phyloP scores from a whole-genome alignment of 2,329 filamentous ascomycete species.

The Xylariales sp. region DNA sequence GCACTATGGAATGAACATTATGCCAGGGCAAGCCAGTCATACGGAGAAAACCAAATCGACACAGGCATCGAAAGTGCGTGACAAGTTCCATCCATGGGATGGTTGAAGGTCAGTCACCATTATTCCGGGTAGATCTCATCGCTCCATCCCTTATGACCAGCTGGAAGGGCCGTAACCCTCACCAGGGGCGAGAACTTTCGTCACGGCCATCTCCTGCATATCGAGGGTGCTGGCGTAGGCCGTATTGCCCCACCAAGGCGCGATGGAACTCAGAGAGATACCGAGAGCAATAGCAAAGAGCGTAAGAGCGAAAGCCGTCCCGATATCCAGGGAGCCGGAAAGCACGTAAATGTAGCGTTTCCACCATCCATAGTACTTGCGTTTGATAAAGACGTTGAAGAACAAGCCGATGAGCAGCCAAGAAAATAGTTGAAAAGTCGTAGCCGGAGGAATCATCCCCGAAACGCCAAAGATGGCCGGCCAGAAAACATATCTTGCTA shows the following conservation, averaged over 20 bases:
- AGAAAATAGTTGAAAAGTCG: conserved; percentile 48
- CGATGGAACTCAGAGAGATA: no score
- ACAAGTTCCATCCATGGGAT: no score
- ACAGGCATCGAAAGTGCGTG: no score
- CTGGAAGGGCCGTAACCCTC: not conserved
- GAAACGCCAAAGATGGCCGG: conserved; percentile 50
- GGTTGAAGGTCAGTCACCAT: no score
- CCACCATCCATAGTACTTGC: conserved; percentile 52
- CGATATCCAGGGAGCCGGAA: conserved; percentile 54
- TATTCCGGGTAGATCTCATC: no score
- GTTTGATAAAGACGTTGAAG: conserved; percentile 50
- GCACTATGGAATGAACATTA: no score
- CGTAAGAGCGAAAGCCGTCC: no score
- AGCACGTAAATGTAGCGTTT: conserved; percentile 53
- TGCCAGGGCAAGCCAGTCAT: no score
- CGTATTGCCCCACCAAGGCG: conserved; percentile 1
- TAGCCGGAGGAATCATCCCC: conserved; percentile 48
- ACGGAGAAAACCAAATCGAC: no score
- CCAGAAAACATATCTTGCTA: conserved; percentile 44
- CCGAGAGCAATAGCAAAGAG: no score
- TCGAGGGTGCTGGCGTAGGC: not conserved
- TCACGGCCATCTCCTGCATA: not conserved
- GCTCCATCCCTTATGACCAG: no score
- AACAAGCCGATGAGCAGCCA: conserved; percentile 51
- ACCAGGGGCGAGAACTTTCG: not conserved